Percentiles rank a stretch among this genome's conserved stretches.
These are phyloP conservation scores for Lactifluus echinatus DNA, from an alignment of 768 basidiomycete genomes.

Conservation along the genomic window DNA sequence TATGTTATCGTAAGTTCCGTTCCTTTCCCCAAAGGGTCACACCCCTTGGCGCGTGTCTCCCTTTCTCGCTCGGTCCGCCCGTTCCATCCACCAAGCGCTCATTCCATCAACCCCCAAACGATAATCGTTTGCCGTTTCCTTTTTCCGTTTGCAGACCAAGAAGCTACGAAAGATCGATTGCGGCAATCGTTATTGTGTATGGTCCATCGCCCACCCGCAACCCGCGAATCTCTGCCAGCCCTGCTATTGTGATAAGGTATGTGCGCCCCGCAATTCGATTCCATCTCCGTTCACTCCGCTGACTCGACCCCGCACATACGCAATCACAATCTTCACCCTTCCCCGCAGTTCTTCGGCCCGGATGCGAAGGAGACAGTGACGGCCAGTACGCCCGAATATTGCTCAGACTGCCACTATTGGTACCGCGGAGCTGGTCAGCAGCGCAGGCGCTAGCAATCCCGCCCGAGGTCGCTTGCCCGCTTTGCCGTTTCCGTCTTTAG, in stretches of 20 bases:
- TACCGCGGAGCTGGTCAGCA: constrained; percentile 22
- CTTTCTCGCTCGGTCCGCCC: constrained; percentile 3
- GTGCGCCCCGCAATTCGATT: constrained; percentile 19
- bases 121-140: neutral
- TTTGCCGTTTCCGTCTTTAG: neutral
- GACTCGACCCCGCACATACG: neutral
- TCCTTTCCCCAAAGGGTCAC: constrained; percentile 7
- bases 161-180: constrained; percentile 50
- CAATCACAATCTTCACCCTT: neutral
- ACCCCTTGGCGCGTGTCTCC: neutral
- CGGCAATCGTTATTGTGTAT: constrained; percentile 34
- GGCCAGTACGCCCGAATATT: constrained; percentile 36
- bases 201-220: constrained; percentile 34
- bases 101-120: too few relatives aligned
- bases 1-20: constrained; percentile 51
- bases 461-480: neutral
- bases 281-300: constrained; percentile 1
- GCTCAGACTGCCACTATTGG: constrained; percentile 27
- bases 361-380: constrained; percentile 58
- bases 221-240: constrained; percentile 28
- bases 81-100: constrained; percentile 11
- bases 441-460: constrained; percentile 14
- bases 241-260: constrained; percentile 38
- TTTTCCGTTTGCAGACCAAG: constrained; percentile 34
- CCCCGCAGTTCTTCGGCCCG: constrained; percentile 61